Evolutionary conservation across 306 rosid genomes (phyloP).

Genomic region (Adenanthera pavonina): DNA sequence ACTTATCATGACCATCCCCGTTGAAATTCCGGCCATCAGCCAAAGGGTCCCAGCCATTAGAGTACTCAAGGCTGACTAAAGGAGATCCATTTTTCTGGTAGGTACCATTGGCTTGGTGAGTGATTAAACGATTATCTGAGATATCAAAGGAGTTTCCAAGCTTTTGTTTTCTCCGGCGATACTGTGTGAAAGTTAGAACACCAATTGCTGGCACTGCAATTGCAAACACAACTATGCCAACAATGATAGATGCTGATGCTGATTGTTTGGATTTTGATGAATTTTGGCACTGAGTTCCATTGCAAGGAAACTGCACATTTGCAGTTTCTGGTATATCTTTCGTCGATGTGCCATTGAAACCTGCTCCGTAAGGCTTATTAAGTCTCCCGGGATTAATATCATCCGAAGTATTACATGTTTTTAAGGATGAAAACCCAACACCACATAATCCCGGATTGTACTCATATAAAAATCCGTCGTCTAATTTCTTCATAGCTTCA

Average conservation of each 20-base stretch:
- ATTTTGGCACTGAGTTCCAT: constrained; percentile 57
- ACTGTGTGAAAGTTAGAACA: constrained; percentile 54
- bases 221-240: constrained; percentile 54
- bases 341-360: constrained; percentile 30
- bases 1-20: constrained; percentile 49
- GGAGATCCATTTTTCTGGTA: constrained; percentile 78
- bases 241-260: constrained; percentile 59
- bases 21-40: constrained; percentile 55
- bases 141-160: constrained; percentile 55
- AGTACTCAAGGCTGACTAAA: constrained; percentile 81
- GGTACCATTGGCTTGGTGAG: constrained; percentile 50
- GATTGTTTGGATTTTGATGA: constrained; percentile 57
- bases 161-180: constrained; percentile 72
- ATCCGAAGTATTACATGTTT: constrained; percentile 56
- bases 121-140: constrained; percentile 51
- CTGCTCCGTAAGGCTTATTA: constrained; percentile 57
- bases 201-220: constrained; percentile 68
- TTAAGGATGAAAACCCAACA: constrained; percentile 64
- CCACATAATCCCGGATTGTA: constrained; percentile 86
- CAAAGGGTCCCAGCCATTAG: constrained; percentile 82
- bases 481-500: constrained; percentile 74
- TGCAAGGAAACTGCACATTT: constrained; percentile 73
- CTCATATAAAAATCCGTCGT: constrained; percentile 66
- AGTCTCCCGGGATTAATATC: constrained; percentile 50
- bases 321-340: constrained; percentile 86